These are phyloP conservation scores for Trifolium subterraneum DNA, from an alignment of 306 rosid genomes.

Conservation along the genomic window DNA sequence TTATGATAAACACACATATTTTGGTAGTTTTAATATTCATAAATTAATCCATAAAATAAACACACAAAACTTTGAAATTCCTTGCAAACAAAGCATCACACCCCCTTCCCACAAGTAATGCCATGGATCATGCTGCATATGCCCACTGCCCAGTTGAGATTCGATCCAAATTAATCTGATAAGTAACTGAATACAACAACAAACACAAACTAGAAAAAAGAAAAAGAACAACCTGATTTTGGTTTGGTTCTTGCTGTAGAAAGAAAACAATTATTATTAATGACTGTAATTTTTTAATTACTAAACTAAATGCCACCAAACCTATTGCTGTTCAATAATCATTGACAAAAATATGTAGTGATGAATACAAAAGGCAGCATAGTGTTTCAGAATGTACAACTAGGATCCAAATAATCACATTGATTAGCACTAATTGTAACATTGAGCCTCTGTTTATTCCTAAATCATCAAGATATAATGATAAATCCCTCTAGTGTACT, in stretches of 20 bases:
- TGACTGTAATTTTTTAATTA: conserved; percentile 4
- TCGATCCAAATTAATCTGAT: conserved; percentile 37
- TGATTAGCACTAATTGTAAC: conserved; percentile 24
- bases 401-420: conserved; percentile 3
- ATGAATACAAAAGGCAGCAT: neutral
- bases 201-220: neutral
- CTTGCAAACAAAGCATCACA: conserved; percentile 16
- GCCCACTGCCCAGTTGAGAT: conserved; percentile 28
- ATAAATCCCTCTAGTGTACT: neutral
- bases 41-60: too few relatives aligned
- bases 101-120: conserved; percentile 35
- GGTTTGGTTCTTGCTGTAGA: neutral
- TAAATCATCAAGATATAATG: neutral
- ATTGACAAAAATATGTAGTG: conserved; percentile 13
- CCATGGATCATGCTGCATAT: conserved; percentile 45
- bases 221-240: neutral
- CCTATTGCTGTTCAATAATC: conserved; percentile 12
- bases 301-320: conserved; percentile 27
- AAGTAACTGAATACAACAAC: neutral
- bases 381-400: conserved; percentile 11
- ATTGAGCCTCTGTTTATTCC: conserved; percentile 19
- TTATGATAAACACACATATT: too few relatives aligned
- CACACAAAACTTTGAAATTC: neutral
- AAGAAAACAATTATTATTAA: neutral
- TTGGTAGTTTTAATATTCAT: too few relatives aligned